Evolutionary conservation across 1,284 basidiomycete genomes (phyloP).

Genomic region (Clitocybe nebularis): DNA sequence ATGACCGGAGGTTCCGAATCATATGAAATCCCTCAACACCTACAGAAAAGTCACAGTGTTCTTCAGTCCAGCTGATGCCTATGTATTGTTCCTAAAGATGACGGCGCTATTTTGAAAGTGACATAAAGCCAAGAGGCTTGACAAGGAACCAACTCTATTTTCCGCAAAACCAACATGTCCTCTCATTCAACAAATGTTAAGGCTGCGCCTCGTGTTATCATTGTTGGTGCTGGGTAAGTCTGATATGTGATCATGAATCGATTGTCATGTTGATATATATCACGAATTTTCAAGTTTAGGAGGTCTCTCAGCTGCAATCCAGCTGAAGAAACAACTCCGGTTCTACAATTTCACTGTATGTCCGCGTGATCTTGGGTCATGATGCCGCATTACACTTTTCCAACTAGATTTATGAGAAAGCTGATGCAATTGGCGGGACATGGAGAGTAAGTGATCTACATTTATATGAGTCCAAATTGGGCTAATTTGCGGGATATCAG

Average conservation of each 20-base stretch:
- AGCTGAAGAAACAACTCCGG: conserved; percentile 38
- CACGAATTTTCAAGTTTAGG: conserved; percentile 28
- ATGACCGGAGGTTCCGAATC: not conserved
- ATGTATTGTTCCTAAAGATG: no score
- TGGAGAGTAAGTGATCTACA: conserved; percentile 40
- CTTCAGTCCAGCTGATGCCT: not conserved
- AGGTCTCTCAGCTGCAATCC: conserved; percentile 46
- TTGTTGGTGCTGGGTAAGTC: conserved; percentile 49
- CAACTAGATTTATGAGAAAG: conserved; percentile 47
- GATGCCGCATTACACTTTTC: not conserved
- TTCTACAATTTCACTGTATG: conserved; percentile 46
- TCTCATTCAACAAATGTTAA: conserved; percentile 5
- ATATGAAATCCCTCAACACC: not conserved
- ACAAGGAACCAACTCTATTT: not conserved
- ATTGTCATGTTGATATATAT: not conserved
- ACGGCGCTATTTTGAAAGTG: no score
- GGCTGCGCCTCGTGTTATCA: conserved; percentile 34
- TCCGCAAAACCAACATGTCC: conserved; percentile 5
- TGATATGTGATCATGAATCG: no score
- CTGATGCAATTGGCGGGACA: conserved; percentile 42
- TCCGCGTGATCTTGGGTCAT: conserved; percentile 3
- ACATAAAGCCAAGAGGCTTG: not conserved
- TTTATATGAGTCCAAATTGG: not conserved
- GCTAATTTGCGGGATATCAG: conserved; percentile 19
- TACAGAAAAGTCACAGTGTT: no score